Evolutionary conservation across 2,329 filamentous ascomycete genomes (phyloP), one percentile per base, ranked within the genome.

Genomic region (Colletotrichum echinochloae): DNA sequence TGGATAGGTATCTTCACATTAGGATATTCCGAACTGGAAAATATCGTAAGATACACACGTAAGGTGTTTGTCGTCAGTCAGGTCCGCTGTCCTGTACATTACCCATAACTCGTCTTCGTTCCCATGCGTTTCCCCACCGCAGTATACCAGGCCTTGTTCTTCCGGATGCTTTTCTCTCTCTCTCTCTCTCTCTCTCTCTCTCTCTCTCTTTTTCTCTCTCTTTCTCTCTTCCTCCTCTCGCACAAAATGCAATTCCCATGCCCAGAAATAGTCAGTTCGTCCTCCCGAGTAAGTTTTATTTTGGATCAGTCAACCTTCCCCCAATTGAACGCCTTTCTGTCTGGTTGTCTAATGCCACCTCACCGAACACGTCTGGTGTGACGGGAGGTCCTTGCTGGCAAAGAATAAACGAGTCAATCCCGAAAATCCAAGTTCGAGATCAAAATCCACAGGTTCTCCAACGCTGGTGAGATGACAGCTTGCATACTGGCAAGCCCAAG

Each of bases 251-350:
- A 39, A 18, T 6, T 39, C 56, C 23, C 33, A 55, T 49, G 44
- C n/a, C 23, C 56, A 56, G 30, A 59, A n/a, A 67, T 48, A 67
- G 28, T 51, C 64, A 49, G 51, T 46, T 37, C 67, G 4, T 41
- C 52, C 54, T 33, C 57, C 54, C 33, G n/a, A 52, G 57, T 62
- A 2, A 12, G 44, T 57, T 70, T 67, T 70, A 3, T 70, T 52
- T 57, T 9, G n/a, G 28, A 39, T 44, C 67, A 59, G 5, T 51
- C 39, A 14, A 12, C n/a, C 33, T 23, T n/a, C 48, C 23, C 55
- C 49, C 41, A 56, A 26, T 52, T 51, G 33, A 70, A 70, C 67
- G 67, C 67, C 67, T 64, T 28, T 37, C 62, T 49, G 63, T 48
- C 49, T 28, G 20, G 4, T 60, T 41, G n/a, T 60, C 41, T 62